Evolutionary conservation across 2,329 filamentous ascomycete genomes (phyloP).

Genomic region (Setomelanomma holmii): DNA sequence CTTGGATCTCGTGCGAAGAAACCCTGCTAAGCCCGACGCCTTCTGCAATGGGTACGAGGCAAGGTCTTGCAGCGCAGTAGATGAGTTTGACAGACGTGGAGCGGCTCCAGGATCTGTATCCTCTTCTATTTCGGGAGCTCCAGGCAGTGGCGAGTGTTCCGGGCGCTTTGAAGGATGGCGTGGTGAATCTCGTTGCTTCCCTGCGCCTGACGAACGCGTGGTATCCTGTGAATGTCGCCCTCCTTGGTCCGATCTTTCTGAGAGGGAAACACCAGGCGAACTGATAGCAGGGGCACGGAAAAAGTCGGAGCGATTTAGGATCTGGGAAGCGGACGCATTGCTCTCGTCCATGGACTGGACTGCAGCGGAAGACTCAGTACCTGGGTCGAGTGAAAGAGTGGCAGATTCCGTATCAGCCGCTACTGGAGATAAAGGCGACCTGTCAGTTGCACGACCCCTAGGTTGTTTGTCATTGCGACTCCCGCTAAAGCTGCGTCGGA

Average conservation of each 20-base stretch:
- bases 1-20: constrained; percentile 78
- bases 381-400: constrained; percentile 75
- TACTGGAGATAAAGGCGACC: constrained; percentile 53
- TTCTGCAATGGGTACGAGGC: constrained; percentile 82
- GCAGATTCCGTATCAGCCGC: constrained; percentile 75
- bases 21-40: constrained; percentile 82
- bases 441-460: constrained; percentile 58
- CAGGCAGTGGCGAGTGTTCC: constrained; percentile 16
- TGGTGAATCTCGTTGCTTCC: constrained; percentile 22
- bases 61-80: constrained; percentile 64
- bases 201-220: constrained; percentile 40
- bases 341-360: constrained; percentile 70
- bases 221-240: constrained; percentile 47
- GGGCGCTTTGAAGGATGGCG: constrained; percentile 16
- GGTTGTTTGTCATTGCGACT: constrained; percentile 62
- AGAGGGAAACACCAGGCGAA: constrained; percentile 23
- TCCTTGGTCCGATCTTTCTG: constrained; percentile 30
- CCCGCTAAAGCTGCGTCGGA: constrained; percentile 68
- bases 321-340: constrained; percentile 87
- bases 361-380: constrained; percentile 74
- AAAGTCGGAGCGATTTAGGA: constrained; percentile 83
- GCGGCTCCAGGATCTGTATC: constrained; percentile 34
- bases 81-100: constrained; percentile 50
- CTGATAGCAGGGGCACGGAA: constrained; percentile 79
- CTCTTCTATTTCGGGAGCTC: constrained; percentile 31